Evolutionary conservation across 176 grass and related monocot species (phyloP).

Genomic region (Neostapfia colusana): DNA sequence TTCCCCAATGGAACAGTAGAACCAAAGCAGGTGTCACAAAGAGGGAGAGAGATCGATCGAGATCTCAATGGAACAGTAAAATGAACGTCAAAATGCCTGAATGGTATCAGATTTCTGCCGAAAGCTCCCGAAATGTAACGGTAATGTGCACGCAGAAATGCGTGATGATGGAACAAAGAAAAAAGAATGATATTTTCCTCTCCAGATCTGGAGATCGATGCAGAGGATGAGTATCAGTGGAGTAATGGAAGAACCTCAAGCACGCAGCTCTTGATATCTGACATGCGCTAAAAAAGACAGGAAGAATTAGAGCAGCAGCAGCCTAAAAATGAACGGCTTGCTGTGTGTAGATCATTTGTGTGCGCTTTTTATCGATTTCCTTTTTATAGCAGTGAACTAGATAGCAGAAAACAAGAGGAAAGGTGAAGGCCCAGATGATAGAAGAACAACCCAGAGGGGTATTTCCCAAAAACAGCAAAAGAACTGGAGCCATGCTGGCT

Average conservation of each 20-base stretch:
- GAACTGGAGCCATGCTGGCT: not conserved
- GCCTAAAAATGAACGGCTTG: not conserved
- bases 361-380: not conserved
- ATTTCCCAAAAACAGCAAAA: constrained; percentile 28
- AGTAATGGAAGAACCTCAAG: not conserved
- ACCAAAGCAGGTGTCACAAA: not conserved
- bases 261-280: not conserved
- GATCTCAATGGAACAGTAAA: constrained; percentile 46
- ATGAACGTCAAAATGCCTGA: not conserved
- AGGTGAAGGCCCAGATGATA: not conserved
- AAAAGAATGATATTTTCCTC: not conserved
- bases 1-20: constrained; percentile 52
- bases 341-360: too few species aligned
- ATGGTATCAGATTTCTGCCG: not conserved
- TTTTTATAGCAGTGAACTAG: not conserved
- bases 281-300: constrained; percentile 3
- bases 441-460: constrained; percentile 12
- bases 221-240: too few species aligned
- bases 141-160: not conserved
- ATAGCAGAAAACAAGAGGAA: constrained; percentile 36
- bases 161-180: not conserved
- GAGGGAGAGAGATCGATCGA: not conserved
- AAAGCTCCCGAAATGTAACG: not conserved
- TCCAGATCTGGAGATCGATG: constrained; percentile 30
- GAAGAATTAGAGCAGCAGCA: not conserved